These are phyloP conservation scores for Colletotrichum aenigma DNA, from an alignment of 2,329 filamentous ascomycete genomes.

Conservation along the genomic window DNA sequence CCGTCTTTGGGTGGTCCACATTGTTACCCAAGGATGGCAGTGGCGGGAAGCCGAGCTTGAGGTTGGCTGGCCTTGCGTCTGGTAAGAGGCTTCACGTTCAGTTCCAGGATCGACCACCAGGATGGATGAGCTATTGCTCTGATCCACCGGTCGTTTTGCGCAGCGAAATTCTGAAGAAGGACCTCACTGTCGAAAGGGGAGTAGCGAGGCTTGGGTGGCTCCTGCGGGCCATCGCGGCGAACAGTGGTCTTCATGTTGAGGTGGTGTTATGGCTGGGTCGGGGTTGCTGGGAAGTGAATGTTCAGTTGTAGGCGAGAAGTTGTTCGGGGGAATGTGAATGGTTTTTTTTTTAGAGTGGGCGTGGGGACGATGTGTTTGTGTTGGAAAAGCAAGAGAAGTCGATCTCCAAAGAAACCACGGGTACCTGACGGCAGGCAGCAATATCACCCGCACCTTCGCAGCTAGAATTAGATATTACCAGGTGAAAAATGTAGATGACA, in stretches of 20 bases:
- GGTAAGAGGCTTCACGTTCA: not conserved
- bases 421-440: not conserved
- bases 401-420: not conserved
- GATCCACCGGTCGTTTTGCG: not conserved
- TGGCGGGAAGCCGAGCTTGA: not conserved
- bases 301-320: not conserved
- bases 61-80: not conserved
- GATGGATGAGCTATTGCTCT: not conserved
- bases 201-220: not conserved
- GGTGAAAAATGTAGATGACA: not conserved
- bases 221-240: not conserved
- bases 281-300: not conserved
- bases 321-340: not conserved
- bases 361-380: not conserved
- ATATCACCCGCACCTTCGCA: not conserved
- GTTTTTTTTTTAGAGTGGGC: not conserved
- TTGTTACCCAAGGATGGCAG: not conserved
- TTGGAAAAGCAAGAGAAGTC: not conserved
- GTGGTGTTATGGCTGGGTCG: not conserved
- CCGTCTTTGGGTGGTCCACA: not conserved
- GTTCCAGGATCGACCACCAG: not conserved
- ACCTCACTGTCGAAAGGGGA: not conserved
- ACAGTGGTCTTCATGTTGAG: not conserved
- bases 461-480: too few relatives aligned
- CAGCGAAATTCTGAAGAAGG: not conserved